Evolutionary conservation across 495 filamentous ascomycete genomes (phyloP).

Genomic region (Neohortaea acidophila): DNA sequence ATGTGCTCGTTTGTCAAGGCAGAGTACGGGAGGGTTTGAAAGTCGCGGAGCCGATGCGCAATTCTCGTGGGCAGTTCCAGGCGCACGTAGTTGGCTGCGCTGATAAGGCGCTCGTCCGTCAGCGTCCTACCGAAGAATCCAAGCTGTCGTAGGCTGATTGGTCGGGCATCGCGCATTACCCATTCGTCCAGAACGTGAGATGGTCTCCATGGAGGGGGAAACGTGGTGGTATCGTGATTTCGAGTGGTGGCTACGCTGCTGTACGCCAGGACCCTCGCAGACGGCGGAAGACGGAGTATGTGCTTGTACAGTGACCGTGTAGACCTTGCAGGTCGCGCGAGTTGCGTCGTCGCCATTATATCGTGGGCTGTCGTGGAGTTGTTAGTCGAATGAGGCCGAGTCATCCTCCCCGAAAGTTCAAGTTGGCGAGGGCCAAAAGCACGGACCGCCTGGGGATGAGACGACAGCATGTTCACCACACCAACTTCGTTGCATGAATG

Average conservation of each 20-base stretch:
- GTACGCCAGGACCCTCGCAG: conserved; percentile 1
- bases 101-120: conserved; percentile 76
- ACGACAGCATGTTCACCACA: too few species aligned
- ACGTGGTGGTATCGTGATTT: conserved; percentile 1
- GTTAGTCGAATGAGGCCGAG: too few species aligned
- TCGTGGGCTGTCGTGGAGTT: too few species aligned
- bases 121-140: conserved; percentile 88
- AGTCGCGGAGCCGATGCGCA: conserved; percentile 88
- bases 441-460: too few species aligned
- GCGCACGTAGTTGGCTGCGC: conserved; percentile 93
- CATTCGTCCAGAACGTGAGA: conserved; percentile 80
- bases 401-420: too few species aligned
- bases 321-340: too few species aligned
- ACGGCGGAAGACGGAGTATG: neutral
- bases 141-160: conserved; percentile 78
- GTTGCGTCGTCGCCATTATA: too few species aligned
- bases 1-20: conserved; percentile 92
- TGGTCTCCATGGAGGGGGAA: conserved; percentile 57
- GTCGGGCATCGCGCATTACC: conserved; percentile 69
- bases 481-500: too few species aligned
- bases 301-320: neutral
- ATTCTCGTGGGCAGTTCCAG: conserved; percentile 76
- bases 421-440: too few species aligned
- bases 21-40: conserved; percentile 91
- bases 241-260: neutral